These are phyloP conservation scores for Neurospora intermedia DNA, from an alignment of 495 filamentous ascomycete species.

Conservation along the genomic window DNA sequence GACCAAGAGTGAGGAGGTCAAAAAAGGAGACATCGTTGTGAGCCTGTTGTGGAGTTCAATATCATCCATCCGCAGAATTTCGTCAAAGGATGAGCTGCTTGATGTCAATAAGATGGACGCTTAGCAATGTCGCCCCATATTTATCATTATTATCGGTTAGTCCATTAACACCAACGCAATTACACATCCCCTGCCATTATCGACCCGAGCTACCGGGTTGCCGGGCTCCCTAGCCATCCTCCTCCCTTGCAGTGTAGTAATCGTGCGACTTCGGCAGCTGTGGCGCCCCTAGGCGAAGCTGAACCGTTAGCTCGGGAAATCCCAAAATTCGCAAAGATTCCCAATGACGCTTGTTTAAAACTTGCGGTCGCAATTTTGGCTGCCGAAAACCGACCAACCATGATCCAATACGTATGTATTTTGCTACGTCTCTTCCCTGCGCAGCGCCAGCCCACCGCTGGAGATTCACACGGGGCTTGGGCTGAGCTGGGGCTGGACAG, in stretches of 20 bases:
- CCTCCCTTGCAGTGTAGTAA: background rate
- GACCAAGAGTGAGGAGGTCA: background rate
- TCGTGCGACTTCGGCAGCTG: background rate
- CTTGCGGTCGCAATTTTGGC: background rate
- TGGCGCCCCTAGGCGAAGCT: background rate
- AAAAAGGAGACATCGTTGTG: background rate
- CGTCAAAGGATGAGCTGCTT: background rate
- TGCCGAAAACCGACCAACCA: background rate
- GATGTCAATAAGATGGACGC: background rate
- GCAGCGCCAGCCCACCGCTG: background rate
- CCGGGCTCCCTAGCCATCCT: background rate
- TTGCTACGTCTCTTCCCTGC: background rate
- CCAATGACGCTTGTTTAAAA: background rate
- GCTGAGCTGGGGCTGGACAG: background rate
- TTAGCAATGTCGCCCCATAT: accelerated
- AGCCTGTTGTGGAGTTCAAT: background rate
- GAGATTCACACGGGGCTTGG: background rate
- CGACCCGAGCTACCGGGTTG: background rate
- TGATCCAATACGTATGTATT: background rate
- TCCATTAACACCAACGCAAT: background rate
- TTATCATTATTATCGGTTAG: background rate
- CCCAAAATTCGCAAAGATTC: background rate
- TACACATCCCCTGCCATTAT: background rate
- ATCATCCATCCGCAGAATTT: background rate
- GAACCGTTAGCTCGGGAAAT: background rate